phyloP scores from a whole-genome alignment of 345 rosid species.

The Corchorus olitorius region DNA sequence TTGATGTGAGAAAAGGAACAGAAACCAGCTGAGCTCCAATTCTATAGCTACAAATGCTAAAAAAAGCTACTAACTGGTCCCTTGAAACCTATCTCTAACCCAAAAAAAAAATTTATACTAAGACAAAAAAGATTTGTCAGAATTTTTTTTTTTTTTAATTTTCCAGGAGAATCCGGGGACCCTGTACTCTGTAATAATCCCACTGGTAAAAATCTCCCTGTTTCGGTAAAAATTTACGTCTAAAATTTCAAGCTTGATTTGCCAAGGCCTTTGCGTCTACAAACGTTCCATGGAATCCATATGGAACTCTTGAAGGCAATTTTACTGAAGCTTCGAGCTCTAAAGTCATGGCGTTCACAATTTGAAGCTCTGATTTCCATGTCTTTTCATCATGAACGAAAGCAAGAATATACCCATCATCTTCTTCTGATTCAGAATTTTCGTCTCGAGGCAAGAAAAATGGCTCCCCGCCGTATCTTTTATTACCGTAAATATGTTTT shows the following conservation, averaged over 20 bases:
- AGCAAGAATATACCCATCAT: slow-evolving; percentile 76
- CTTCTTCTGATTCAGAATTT: slow-evolving; percentile 48
- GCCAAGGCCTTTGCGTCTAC: slow-evolving; percentile 61
- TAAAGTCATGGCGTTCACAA: slow-evolving; percentile 68
- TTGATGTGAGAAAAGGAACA: neutral
- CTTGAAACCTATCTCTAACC: slow-evolving; percentile 3
- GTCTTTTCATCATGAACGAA: slow-evolving; percentile 85
- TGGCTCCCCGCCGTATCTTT: slow-evolving; percentile 86
- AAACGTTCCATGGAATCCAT: slow-evolving; percentile 96
- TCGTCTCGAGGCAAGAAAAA: slow-evolving; percentile 58
- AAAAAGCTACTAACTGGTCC: slow-evolving; percentile 55
- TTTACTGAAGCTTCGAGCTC: slow-evolving; percentile 67
- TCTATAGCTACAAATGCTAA: slow-evolving; percentile 29
- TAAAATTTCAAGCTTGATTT: slow-evolving; percentile 53
- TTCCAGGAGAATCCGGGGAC: slow-evolving; percentile 50
- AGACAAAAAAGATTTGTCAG: slow-evolving; percentile 10
- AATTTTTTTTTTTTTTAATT: neutral
- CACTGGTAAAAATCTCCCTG: slow-evolving; percentile 45
- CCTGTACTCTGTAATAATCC: slow-evolving; percentile 37
- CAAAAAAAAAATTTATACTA: neutral
- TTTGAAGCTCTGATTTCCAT: slow-evolving; percentile 81
- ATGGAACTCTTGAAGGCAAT: slow-evolving; percentile 91
- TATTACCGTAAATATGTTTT: slow-evolving; percentile 67
- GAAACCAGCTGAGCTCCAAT: slow-evolving; percentile 60
- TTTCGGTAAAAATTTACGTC: neutral